Evolutionary conservation across 176 grass and related monocot genomes (phyloP).

Genomic region (Oryza meridionalis): DNA sequence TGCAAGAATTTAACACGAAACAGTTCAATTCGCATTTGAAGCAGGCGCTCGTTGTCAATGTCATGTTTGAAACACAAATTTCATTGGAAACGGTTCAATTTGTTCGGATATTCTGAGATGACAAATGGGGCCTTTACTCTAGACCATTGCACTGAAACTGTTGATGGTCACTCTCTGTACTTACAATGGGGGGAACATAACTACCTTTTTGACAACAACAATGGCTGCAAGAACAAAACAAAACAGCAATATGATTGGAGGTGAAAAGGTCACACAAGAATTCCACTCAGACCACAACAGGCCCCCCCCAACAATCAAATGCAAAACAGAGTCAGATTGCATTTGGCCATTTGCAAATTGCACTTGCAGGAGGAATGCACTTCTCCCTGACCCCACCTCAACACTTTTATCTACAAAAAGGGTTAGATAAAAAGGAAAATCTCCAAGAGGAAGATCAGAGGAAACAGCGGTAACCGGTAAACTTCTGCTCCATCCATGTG

Average conservation of each 20-base stretch:
- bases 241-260: conserved; percentile 35
- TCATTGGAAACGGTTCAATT: background rate
- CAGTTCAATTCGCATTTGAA: no score
- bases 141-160: background rate
- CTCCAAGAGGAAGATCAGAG: background rate
- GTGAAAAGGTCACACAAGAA: conserved; percentile 27
- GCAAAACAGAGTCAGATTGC: conserved; percentile 31
- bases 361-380: background rate
- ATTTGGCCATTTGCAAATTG: conserved; percentile 14
- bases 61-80: background rate
- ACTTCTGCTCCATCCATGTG: background rate
- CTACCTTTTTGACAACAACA: background rate
- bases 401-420: background rate
- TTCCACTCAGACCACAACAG: background rate
- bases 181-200: background rate
- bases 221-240: conserved; percentile 19
- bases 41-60: background rate
- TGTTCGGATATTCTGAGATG: background rate
- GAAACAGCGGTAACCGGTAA: background rate
- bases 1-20: no score
- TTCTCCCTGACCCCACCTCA: background rate
- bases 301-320: background rate
- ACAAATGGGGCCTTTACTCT: background rate
- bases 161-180: background rate
- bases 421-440: background rate